phyloP scores from a whole-genome alignment of 1,284 basidiomycete genomes.

The Agroathelia rolfsii region DNA sequence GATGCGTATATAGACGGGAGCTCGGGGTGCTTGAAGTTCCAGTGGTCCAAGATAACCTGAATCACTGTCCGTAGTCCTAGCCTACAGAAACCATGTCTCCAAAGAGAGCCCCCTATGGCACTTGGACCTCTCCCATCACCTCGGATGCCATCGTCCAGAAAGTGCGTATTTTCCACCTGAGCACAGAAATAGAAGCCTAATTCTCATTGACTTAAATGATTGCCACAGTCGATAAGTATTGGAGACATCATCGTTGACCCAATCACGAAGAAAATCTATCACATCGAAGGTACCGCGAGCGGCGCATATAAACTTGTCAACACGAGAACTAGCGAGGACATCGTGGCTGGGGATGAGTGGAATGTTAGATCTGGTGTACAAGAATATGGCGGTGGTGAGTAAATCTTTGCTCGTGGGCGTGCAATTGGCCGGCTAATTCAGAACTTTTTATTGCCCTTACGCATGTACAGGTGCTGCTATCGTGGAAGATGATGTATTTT shows the following conservation, averaged over 20 bases:
- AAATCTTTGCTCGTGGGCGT: background rate
- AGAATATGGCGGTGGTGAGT: constrained; percentile 46
- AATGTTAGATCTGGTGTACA: constrained; percentile 51
- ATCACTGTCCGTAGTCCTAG: too few relatives aligned
- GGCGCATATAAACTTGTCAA: constrained; percentile 51
- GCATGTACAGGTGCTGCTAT: constrained; percentile 42
- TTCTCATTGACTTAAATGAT: constrained; percentile 4
- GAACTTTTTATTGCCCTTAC: constrained; percentile 14
- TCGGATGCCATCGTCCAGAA: constrained; percentile 41
- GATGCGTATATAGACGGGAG: too few relatives aligned
- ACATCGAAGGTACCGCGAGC: constrained; percentile 51
- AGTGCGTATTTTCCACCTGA: constrained; percentile 23
- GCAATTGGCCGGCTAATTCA: background rate
- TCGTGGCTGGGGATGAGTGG: constrained; percentile 40
- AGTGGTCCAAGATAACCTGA: too few relatives aligned
- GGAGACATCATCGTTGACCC: constrained; percentile 46
- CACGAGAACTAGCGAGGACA: constrained; percentile 33
- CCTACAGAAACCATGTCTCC: too few relatives aligned
- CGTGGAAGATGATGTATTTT: constrained; percentile 35
- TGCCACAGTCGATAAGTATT: constrained; percentile 29
- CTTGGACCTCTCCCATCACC: constrained; percentile 51
- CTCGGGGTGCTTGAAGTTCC: too few relatives aligned
- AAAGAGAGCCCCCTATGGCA: constrained; percentile 40
- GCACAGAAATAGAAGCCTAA: constrained; percentile 7
- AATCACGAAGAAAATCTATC: constrained; percentile 40